These are phyloP conservation scores for Yamadazyma friedrichii DNA, from an alignment of 1,139 yeast species.

Conservation along the genomic window DNA sequence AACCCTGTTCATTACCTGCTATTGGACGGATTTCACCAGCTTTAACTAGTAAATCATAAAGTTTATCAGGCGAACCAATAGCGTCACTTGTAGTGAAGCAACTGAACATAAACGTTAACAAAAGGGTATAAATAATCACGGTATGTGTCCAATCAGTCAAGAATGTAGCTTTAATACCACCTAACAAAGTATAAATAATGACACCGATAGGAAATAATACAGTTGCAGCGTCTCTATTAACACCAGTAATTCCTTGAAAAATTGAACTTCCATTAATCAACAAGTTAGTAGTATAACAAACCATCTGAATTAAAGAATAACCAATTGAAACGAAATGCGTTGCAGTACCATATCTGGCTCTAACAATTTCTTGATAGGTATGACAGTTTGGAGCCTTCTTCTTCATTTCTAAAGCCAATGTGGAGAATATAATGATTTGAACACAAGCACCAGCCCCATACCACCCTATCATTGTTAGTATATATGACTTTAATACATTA, in stretches of 20 bases:
- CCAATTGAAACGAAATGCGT: conserved; percentile 17
- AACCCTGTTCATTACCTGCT: conserved; percentile 44
- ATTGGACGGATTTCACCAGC: conserved; percentile 36
- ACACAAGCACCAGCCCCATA: conserved; percentile 78
- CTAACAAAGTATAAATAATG: conserved; percentile 42
- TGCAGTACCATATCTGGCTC: conserved; percentile 61
- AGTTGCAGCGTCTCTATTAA: conserved; percentile 19
- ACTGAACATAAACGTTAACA: conserved; percentile 40
- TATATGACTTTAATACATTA: not conserved
- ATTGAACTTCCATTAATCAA: conserved; percentile 19
- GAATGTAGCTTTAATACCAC: conserved; percentile 48
- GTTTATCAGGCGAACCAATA: conserved; percentile 46
- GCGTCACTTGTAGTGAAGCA: conserved; percentile 38
- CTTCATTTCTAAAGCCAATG: conserved; percentile 74
- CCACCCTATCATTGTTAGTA: conserved; percentile 23
- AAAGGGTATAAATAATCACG: conserved; percentile 35
- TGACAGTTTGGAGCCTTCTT: conserved; percentile 75
- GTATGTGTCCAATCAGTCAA: conserved; percentile 49
- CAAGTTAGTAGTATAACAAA: conserved; percentile 18
- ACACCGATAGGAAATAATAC: conserved; percentile 54
- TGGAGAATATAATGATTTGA: conserved; percentile 70
- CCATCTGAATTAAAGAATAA: conserved; percentile 19
- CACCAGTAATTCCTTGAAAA: conserved; percentile 18
- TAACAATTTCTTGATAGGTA: conserved; percentile 70
- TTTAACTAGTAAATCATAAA: conserved; percentile 42